These are phyloP conservation scores for Nakataea oryzae DNA, from an alignment of 2,329 filamentous ascomycete species.

Conservation along the genomic window DNA sequence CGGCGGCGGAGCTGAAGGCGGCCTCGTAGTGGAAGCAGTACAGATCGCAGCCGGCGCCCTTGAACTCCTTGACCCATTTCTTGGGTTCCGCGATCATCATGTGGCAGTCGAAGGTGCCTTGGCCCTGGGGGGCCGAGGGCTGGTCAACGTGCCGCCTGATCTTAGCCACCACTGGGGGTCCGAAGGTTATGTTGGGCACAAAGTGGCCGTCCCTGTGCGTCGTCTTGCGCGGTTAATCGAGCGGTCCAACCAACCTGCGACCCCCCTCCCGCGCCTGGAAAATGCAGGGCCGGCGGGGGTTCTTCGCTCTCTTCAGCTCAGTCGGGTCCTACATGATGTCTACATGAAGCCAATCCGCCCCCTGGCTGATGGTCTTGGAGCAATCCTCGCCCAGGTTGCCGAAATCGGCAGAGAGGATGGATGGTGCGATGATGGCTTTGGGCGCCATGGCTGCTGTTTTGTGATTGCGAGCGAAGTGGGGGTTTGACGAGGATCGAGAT, in stretches of 20 bases:
- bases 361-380: constrained; percentile 71
- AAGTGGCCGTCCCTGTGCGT: constrained; percentile 84
- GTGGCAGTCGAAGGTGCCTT: constrained; percentile 96
- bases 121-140: constrained; percentile 53
- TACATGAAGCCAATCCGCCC: constrained; percentile 88
- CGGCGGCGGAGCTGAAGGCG: constrained; percentile 77
- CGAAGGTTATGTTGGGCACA: constrained; percentile 96
- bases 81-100: constrained; percentile 99
- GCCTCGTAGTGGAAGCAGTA: constrained; percentile 99
- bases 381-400: constrained; percentile 79
- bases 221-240: not conserved
- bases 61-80: constrained; percentile 95
- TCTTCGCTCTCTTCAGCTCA: not conserved
- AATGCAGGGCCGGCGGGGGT: not conserved
- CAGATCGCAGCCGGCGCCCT: constrained; percentile 89
- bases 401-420: constrained; percentile 97
- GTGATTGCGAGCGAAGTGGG: not conserved
- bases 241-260: not conserved
- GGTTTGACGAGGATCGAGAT: not conserved
- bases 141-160: constrained; percentile 77
- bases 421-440: constrained; percentile 88
- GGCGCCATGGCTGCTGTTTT: constrained; percentile 59
- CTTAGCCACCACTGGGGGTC: constrained; percentile 88
- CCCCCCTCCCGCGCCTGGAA: not conserved
- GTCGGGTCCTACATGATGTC: constrained; percentile 60